Evolutionary conservation across 108 stramenopile genomes (phyloP).

Genomic region (Nitzschia palea): DNA sequence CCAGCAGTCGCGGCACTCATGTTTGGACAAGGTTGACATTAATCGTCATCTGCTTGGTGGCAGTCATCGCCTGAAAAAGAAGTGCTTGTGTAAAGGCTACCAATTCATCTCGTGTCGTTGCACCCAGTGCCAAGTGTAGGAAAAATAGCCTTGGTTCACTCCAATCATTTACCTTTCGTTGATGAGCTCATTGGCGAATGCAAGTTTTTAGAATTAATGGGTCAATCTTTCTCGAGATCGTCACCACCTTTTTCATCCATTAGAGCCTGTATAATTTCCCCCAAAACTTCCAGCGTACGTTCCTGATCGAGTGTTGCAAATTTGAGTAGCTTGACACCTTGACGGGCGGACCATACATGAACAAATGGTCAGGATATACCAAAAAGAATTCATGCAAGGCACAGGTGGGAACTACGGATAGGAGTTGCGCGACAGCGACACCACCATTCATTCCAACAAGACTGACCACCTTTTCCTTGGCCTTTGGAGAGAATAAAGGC

Average conservation of each 20-base stretch:
- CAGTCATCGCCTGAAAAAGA: conserved; percentile 28
- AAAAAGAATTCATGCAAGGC: conserved; percentile 81
- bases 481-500: too few relatives aligned
- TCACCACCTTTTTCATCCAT: not conserved
- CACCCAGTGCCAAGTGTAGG: conserved; percentile 51
- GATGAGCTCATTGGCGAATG: not conserved
- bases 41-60: not conserved
- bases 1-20: too few relatives aligned
- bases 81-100: conserved; percentile 68
- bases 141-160: conserved; percentile 6
- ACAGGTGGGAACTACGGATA: conserved; percentile 28
- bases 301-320: conserved; percentile 82
- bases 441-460: conserved; percentile 89
- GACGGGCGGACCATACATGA: conserved; percentile 92
- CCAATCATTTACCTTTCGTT: conserved; percentile 24
- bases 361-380: conserved; percentile 68
- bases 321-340: conserved; percentile 76
- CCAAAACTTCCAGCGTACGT: conserved; percentile 30
- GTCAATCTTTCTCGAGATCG: conserved; percentile 2
- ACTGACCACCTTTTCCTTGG: conserved; percentile 94
- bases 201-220: conserved; percentile 1
- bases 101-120: conserved; percentile 54
- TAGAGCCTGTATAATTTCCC: conserved; percentile 4
- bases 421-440: conserved; percentile 46
- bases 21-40: conserved; percentile 4